phyloP scores from a whole-genome alignment of 495 filamentous ascomycete genomes.

The Mycothermus thermophilus region DNA sequence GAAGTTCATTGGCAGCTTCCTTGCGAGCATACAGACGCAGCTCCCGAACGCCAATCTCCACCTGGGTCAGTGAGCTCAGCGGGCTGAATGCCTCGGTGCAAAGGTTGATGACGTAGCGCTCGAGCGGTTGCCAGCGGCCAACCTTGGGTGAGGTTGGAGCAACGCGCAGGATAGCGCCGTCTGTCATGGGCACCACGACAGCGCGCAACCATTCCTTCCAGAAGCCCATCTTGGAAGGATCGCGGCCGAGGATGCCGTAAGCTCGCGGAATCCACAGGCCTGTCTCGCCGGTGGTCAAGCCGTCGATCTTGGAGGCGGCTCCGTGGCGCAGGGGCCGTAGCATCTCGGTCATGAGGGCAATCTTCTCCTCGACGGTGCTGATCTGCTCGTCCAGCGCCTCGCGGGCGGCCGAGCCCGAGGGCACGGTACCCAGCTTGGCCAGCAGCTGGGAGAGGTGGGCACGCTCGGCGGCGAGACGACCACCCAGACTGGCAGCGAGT shows the following conservation, averaged over 20 bases:
- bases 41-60: conserved; percentile 82
- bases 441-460: conserved; percentile 81
- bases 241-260: conserved; percentile 83
- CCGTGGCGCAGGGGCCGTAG: conserved; percentile 84
- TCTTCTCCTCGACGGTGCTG: conserved; percentile 92
- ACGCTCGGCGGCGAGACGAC: conserved; percentile 75
- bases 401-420: conserved; percentile 65
- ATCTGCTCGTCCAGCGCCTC: conserved; percentile 87
- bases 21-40: conserved; percentile 83
- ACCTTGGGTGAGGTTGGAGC: conserved; percentile 79
- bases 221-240: conserved; percentile 71
- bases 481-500: conserved; percentile 81
- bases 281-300: conserved; percentile 87
- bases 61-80: conserved; percentile 84
- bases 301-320: conserved; percentile 93
- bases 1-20: conserved; percentile 87
- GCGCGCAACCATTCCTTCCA: conserved; percentile 99
- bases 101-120: conserved; percentile 94
- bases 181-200: conserved; percentile 84
- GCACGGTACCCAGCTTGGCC: conserved; percentile 62
- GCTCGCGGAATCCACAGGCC: conserved; percentile 93
- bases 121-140: conserved; percentile 92
- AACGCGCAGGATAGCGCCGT: conserved; percentile 68
- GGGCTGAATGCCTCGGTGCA: conserved; percentile 91
- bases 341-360: conserved; percentile 89